A percentile compares a stretch with the other conserved stretches of the same genome.
phyloP scores from a whole-genome alignment of 257 asterid species.

The Petunia axillaris region DNA sequence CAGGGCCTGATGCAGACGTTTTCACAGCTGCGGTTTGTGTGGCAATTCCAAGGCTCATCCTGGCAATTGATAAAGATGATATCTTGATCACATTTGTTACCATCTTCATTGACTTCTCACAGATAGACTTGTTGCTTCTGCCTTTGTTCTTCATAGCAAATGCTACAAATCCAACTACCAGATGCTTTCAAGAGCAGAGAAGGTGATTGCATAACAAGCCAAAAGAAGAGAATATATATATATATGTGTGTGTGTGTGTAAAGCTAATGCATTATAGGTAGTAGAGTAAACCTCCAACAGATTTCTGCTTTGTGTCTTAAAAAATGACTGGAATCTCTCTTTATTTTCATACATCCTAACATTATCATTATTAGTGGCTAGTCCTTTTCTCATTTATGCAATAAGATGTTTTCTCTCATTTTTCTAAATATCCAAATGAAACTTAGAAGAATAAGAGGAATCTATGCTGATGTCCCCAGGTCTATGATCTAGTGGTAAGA shows the following conservation, averaged over 20 bases:
- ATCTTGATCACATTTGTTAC: conserved; percentile 26
- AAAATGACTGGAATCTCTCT: not conserved
- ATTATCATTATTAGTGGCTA: conserved; percentile 14
- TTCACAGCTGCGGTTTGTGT: not conserved
- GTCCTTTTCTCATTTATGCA: not conserved
- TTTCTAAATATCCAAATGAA: conserved; percentile 15
- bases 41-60: conserved; percentile 17
- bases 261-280: conserved; percentile 3
- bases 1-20: not conserved
- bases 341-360: conserved; percentile 2
- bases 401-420: not conserved
- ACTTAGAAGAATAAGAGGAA: conserved; percentile 20
- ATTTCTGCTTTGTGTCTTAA: not conserved
- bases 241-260: not conserved
- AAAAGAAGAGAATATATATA: conserved; percentile 6
- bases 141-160: conserved; percentile 29
- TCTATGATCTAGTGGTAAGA: too few species aligned
- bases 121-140: conserved; percentile 29
- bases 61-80: conserved; percentile 30
- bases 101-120: conserved; percentile 29
- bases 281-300: conserved; percentile 6
- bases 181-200: conserved; percentile 21
- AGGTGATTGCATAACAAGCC: not conserved
- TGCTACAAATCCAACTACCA: conserved; percentile 10
- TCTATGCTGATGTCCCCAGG: not conserved